Base-by-base conservation (phyloP, 139 green algal species). In the Astrephomene gubernaculifera region DNA sequence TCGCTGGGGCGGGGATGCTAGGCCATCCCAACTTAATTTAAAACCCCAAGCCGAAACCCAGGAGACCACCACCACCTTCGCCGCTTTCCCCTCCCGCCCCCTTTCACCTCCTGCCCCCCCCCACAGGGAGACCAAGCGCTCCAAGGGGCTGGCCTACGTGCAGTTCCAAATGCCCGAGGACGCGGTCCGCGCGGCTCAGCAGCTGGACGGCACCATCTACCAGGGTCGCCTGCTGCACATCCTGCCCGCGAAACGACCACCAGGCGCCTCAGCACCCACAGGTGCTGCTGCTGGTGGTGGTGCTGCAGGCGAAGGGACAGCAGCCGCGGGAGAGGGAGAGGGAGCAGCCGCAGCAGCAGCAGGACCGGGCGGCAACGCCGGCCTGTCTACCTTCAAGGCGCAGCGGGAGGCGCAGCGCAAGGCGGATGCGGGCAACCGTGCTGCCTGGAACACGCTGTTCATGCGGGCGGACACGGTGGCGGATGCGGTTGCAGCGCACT, bases 381-480 rank as follows among this genome's bases (percentile, higher is more conserved):
- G 57, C 39, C 54, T 7, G 31, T 81, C 71, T 27, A 63, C 67
- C 38, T 95, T 91, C 86, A 95, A 94, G 82, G 79, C 75, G 5
- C 39, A 95, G 65, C 91, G 90, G 41, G 96, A 97, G 64, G 93
- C 88, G 25, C 63, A 93, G 87, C 78, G 93, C n/a, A 98, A 97
- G 78, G 91, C 85, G 1, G 90, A 96, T 33, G 94, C 94, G 82
- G 89, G 90, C 65, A 95, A 98, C 87, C 91, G 91, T 21, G 89
- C 90, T 2, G 92, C 97, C 1, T 99, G 97, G 97, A 99, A 97
- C 92, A 95, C 93, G 6, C 91, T 99, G n/a, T 99, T 99, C 92
- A 98, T 99, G 94, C 90, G 97, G 21, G 49, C 94, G 0, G 97
- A 99, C 90, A 99, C 97, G 1, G 97, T 99, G 38, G 95, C 96